Conservation (phyloP, 139 green algal species). For the Parachlorella kessleri region DNA sequence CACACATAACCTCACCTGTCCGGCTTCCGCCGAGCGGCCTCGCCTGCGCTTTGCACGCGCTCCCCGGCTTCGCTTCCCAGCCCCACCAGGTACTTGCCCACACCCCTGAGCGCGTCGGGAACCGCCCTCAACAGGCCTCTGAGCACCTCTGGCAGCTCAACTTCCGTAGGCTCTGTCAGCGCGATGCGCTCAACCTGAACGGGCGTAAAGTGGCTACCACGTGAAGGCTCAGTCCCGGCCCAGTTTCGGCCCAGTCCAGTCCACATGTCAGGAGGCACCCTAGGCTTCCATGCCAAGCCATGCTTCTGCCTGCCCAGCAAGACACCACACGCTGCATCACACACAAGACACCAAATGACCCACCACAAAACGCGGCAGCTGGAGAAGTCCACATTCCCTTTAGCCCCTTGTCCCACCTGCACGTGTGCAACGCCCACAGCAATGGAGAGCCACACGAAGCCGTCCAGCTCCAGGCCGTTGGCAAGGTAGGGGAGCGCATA, state of each 20-base stretch:
- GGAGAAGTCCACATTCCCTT: too few species aligned
- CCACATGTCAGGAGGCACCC: neutral
- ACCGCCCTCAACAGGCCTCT: constrained; percentile 2
- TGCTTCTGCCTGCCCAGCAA: neutral
- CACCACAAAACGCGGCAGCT: too few species aligned
- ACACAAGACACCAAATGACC: too few species aligned
- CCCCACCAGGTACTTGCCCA: constrained; percentile 11
- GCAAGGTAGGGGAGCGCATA: constrained; percentile 66
- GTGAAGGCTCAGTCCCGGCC: neutral
- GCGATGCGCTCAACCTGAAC: constrained; percentile 36
- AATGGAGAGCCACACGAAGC: constrained; percentile 48
- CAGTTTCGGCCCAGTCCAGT: neutral
- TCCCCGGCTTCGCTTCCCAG: constrained; percentile 19
- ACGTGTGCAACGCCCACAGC: constrained; percentile 58
- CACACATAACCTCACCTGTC: too few species aligned
- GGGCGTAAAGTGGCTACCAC: neutral
- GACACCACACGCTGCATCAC: neutral
- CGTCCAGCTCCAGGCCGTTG: constrained; percentile 65
- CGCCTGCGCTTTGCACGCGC: constrained; percentile 10
- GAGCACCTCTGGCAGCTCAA: constrained; percentile 32
- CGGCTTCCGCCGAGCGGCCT: constrained; percentile 8
- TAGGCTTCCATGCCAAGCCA: neutral
- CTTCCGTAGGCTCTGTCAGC: constrained; percentile 31
- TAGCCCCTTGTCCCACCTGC: constrained; percentile 46
- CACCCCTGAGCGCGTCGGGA: constrained; percentile 4